These are phyloP conservation scores for Penicillium brevicompactum DNA, from an alignment of 2,329 filamentous ascomycete genomes.

Conservation along the genomic window DNA sequence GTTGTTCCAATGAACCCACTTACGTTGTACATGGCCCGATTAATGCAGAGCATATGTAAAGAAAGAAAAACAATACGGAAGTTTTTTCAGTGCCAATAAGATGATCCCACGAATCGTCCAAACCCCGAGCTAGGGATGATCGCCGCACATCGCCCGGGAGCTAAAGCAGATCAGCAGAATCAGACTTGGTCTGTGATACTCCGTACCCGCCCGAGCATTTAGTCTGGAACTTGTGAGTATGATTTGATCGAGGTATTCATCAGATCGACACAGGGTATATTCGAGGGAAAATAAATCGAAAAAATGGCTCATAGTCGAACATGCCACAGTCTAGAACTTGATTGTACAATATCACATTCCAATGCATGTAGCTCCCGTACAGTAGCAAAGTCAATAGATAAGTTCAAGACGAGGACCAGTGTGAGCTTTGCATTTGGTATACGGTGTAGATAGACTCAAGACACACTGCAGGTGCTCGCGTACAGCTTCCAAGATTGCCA, in stretches of 20 bases:
- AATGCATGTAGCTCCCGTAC: slow-evolving; percentile 22
- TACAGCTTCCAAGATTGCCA: not conserved
- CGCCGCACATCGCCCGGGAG: slow-evolving; percentile 2
- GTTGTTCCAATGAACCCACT: not conserved
- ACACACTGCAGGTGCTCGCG: not conserved
- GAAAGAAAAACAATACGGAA: not conserved
- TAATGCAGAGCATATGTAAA: not conserved
- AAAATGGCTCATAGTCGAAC: not conserved
- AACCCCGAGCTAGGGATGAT: slow-evolving; percentile 7
- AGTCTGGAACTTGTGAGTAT: too few relatives aligned
- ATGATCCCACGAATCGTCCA: not conserved
- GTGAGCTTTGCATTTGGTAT: not conserved
- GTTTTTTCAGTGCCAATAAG: not conserved
- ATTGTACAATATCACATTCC: slow-evolving; percentile 23
- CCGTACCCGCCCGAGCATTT: not conserved
- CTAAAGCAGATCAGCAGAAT: not conserved
- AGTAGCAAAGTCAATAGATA: not conserved
- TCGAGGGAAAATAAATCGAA: not conserved
- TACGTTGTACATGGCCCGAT: too few relatives aligned
- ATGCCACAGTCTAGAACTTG: slow-evolving; percentile 1
- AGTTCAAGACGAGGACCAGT: not conserved
- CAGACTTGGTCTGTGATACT: not conserved
- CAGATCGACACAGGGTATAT: not conserved
- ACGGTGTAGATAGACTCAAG: not conserved
- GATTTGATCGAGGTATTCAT: not conserved